phyloP scores from a whole-genome alignment of 306 rosid species.

The Sicyos baderoa region DNA sequence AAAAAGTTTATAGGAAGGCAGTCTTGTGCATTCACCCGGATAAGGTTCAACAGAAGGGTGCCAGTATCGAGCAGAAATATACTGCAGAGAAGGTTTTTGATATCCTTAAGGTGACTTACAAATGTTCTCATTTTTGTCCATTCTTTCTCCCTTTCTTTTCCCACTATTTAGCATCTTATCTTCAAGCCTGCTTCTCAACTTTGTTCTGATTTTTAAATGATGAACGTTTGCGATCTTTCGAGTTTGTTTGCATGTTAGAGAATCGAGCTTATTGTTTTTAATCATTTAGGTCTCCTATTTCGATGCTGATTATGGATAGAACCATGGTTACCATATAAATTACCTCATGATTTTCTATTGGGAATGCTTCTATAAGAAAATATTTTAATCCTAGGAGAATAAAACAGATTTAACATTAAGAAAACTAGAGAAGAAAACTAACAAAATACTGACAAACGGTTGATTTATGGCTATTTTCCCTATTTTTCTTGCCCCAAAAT shows the following conservation, averaged over 20 bases:
- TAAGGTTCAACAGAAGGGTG: conserved; percentile 90
- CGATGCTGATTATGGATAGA: neutral
- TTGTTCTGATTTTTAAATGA: neutral
- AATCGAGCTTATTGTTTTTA: neutral
- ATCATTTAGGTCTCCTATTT: neutral
- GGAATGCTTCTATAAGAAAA: neutral
- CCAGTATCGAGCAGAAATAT: conserved; percentile 62
- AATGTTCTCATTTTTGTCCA: neutral
- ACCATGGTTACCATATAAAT: neutral
- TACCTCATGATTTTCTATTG: neutral
- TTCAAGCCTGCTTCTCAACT: neutral
- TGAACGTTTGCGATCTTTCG: neutral
- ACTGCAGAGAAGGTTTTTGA: conserved; percentile 89
- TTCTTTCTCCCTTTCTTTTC: neutral
- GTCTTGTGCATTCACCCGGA: conserved; percentile 74
- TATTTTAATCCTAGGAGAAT: neutral
- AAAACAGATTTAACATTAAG: neutral
- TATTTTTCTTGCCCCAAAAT: neutral
- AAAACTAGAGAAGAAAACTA: too few relatives aligned
- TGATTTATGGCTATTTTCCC: neutral
- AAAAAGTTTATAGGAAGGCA: conserved; percentile 72
- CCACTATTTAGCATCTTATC: neutral
- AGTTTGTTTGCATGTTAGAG: neutral
- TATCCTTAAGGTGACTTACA: conserved; percentile 58
- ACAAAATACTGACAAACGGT: neutral